Conservation (phyloP, 495 filamentous ascomycete species). For the Lophium mytilinum region DNA sequence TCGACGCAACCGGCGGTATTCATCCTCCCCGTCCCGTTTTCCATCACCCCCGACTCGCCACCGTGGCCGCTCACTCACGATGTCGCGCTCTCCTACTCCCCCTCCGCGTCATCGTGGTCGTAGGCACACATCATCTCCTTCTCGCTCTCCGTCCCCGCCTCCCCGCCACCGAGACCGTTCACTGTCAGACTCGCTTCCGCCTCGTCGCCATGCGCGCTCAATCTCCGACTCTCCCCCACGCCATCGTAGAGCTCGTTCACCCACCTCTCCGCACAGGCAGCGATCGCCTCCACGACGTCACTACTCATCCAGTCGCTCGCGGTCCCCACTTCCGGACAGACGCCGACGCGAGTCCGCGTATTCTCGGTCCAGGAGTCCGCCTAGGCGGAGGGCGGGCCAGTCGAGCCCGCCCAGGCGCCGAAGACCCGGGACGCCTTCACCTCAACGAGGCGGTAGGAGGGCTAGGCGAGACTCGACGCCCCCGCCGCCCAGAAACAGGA, state of each 20-base stretch:
- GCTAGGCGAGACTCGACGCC: neutral
- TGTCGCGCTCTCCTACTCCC: neutral
- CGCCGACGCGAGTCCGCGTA: neutral
- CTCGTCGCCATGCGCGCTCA: neutral
- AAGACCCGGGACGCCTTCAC: neutral
- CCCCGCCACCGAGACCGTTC: neutral
- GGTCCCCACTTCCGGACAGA: neutral
- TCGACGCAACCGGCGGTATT: conserved; percentile 9
- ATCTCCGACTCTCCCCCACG: neutral
- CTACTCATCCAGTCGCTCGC: neutral
- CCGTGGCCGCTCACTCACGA: neutral
- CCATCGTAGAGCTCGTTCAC: neutral
- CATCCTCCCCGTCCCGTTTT: neutral
- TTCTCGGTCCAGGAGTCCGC: neutral
- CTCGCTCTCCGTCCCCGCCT: neutral
- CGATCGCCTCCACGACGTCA: neutral
- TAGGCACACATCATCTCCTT: neutral
- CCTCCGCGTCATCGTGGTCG: neutral
- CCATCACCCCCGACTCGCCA: neutral
- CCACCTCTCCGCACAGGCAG: neutral
- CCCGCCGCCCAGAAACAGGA: neutral
- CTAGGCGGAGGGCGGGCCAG: too few relatives aligned
- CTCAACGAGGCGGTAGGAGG: neutral
- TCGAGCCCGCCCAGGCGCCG: too few relatives aligned
- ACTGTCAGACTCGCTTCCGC: neutral